These are phyloP conservation scores for Linnemannia schmuckeri DNA, from an alignment of 192 early-diverging fungal genomes.

Conservation along the genomic window DNA sequence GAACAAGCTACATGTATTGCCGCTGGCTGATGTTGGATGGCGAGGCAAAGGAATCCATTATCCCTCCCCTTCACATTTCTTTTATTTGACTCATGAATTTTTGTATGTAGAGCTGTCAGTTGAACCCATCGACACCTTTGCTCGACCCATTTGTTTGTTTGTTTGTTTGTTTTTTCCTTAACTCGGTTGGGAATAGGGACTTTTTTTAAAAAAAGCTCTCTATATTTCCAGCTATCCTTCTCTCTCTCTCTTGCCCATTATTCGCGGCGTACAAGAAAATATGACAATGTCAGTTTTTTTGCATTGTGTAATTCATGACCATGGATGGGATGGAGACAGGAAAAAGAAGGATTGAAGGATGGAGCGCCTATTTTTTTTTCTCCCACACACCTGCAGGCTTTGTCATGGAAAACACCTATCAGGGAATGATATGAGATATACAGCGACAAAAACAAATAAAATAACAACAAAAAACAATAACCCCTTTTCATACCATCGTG, in stretches of 20 bases:
- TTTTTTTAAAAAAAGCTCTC: background rate
- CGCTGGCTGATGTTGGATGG: background rate
- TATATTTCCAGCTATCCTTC: too few relatives aligned
- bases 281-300: background rate
- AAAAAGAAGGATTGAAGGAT: background rate
- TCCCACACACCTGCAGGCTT: conserved; percentile 8
- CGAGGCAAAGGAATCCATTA: background rate
- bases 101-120: background rate
- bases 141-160: background rate
- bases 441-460: background rate
- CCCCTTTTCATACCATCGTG: background rate
- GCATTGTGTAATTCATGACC: background rate
- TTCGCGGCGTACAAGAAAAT: background rate
- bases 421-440: background rate
- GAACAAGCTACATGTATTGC: background rate
- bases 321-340: background rate
- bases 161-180: background rate
- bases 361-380: background rate
- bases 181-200: background rate
- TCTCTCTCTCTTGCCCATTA: background rate
- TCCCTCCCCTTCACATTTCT: background rate
- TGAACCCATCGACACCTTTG: background rate
- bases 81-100: background rate
- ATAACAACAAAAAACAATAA: background rate
- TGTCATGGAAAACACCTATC: conserved; percentile 1